These are phyloP conservation scores for Trametes cinnabarina DNA, from an alignment of 768 basidiomycete genomes.

Conservation along the genomic window DNA sequence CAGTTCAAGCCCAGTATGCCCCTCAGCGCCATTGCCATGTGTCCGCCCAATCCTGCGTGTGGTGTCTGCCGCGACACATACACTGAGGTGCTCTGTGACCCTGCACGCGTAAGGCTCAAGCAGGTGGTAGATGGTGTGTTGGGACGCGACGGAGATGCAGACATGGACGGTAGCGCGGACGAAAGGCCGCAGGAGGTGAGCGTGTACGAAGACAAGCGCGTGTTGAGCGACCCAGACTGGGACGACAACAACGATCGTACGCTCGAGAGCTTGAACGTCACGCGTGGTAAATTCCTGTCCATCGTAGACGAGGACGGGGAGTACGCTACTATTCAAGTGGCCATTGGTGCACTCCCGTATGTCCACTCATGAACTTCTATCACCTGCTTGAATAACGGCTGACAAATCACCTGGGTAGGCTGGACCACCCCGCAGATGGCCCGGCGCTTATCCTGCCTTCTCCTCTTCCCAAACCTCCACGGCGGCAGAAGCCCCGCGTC, in stretches of 20 bases:
- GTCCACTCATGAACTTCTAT: conserved; percentile 26
- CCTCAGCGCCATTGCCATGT: conserved; percentile 65
- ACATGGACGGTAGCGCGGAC: conserved; percentile 29
- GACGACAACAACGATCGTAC: conserved; percentile 84
- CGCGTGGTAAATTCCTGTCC: conserved; percentile 81
- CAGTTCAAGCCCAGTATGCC: conserved; percentile 80
- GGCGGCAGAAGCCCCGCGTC: conserved; percentile 32
- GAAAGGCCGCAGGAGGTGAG: conserved; percentile 56
- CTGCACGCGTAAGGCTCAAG: conserved; percentile 62
- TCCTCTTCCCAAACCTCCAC: conserved; percentile 57
- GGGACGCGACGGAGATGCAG: conserved; percentile 43
- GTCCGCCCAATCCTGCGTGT: conserved; percentile 72
- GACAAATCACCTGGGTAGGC: conserved; percentile 35
- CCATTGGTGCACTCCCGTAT: conserved; percentile 67
- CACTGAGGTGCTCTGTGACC: conserved; percentile 69
- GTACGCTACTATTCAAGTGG: conserved; percentile 68
- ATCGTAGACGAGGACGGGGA: conserved; percentile 88
- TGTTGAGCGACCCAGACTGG: conserved; percentile 92
- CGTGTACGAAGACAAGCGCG: conserved; percentile 82
- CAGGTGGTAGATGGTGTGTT: conserved; percentile 71
- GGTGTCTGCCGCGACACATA: conserved; percentile 89
- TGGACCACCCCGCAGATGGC: conserved; percentile 51
- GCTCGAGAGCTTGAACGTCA: conserved; percentile 76
- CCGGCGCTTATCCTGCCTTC: conserved; percentile 62
- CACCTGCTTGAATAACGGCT: no score